Percentiles rank a stretch among this genome's conserved stretches.
Evolutionary conservation across 257 asterid species (phyloP).

Genomic region (Solanum clarkiae): DNA sequence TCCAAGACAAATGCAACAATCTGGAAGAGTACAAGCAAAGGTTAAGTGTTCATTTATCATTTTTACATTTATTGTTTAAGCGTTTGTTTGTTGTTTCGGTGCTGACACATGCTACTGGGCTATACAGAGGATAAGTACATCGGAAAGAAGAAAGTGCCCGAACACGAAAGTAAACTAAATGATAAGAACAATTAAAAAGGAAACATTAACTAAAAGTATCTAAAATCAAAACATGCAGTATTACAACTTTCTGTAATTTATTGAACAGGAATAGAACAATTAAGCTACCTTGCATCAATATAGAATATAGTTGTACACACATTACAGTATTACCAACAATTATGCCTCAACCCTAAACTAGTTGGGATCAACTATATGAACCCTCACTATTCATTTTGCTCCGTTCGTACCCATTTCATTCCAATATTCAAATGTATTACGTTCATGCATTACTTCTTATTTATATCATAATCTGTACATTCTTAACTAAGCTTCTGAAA

Average conservation of each 20-base stretch:
- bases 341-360: no score
- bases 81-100: background rate
- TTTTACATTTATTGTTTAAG: background rate
- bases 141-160: background rate
- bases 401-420: background rate
- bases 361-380: background rate
- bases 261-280: background rate
- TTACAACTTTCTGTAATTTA: background rate
- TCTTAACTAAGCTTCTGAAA: background rate
- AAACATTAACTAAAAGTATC: background rate
- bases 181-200: background rate
- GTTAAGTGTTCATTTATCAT: background rate
- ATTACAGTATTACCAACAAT: background rate
- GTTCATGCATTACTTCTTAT: background rate
- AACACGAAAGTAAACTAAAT: background rate
- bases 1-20: constrained; percentile 96
- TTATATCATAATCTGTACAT: background rate
- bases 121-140: background rate
- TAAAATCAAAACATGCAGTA: background rate
- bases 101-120: background rate
- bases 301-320: background rate
- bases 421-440: background rate
- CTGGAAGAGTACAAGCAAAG: constrained; percentile 22
- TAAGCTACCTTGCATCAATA: background rate
- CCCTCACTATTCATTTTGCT: background rate